A percentile compares a stretch with the other conserved stretches of the same genome.
Evolutionary conservation across 768 basidiomycete genomes (phyloP).

Genomic region (Mycena amicta): DNA sequence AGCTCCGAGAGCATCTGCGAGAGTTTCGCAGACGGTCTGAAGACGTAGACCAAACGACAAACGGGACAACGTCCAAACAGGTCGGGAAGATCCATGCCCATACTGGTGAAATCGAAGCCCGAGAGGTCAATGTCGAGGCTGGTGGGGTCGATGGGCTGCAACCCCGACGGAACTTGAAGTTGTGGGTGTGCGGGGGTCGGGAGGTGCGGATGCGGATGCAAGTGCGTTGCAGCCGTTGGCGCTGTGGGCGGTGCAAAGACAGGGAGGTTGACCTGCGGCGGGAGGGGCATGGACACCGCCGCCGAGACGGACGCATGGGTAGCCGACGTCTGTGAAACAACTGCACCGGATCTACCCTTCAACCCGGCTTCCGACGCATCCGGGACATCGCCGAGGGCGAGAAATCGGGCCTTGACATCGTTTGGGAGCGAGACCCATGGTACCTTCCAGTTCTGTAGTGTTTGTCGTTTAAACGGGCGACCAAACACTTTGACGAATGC

Average conservation of each 20-base stretch:
- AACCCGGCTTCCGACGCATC: not conserved
- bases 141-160: no score
- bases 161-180: no score
- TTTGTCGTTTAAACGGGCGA: not conserved
- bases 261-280: no score
- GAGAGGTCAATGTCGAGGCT: no score
- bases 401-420: not conserved
- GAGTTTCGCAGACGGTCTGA: not conserved
- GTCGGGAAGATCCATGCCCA: not conserved
- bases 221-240: not conserved
- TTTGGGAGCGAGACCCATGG: not conserved
- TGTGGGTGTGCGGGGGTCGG: not conserved
- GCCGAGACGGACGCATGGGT: no score
- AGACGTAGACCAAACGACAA: not conserved
- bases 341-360: not conserved
- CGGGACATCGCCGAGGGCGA: not conserved
- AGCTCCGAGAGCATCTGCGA: not conserved
- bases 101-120: no score
- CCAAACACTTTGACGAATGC: conserved; percentile 4
- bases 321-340: no score
- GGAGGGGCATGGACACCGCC: no score
- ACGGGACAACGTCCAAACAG: not conserved
- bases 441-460: conserved; percentile 3
- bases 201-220: no score
- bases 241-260: no score